These are phyloP conservation scores for Phlebiopsis gigantea DNA, from an alignment of 768 basidiomycete genomes.

Conservation along the genomic window DNA sequence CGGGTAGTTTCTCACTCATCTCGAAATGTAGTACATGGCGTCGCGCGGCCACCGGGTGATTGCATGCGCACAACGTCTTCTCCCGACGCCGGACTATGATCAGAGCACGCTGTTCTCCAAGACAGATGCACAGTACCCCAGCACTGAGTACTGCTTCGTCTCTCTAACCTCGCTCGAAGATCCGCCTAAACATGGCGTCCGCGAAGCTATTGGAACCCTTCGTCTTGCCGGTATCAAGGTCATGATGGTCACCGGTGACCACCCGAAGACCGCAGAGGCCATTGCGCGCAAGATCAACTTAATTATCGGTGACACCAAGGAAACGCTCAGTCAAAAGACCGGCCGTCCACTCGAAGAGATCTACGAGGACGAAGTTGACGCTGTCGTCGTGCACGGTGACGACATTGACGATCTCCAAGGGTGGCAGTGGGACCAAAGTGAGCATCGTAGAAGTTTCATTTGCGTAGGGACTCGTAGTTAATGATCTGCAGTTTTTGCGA, in stretches of 20 bases:
- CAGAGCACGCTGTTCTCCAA: slow-evolving; percentile 46
- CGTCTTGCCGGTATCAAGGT: slow-evolving; percentile 70
- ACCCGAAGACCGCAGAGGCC: slow-evolving; percentile 70
- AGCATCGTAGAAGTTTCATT: slow-evolving; percentile 18
- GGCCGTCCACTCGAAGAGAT: slow-evolving; percentile 49
- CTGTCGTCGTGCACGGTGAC: slow-evolving; percentile 65
- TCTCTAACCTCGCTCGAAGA: slow-evolving; percentile 66
- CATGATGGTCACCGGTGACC: slow-evolving; percentile 75
- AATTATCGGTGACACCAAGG: slow-evolving; percentile 60
- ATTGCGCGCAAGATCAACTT: slow-evolving; percentile 71
- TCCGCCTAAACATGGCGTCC: slow-evolving; percentile 66
- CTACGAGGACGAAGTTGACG: slow-evolving; percentile 63
- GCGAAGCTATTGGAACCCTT: slow-evolving; percentile 67
- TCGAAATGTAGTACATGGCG: slow-evolving; percentile 55
- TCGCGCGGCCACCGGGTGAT: slow-evolving; percentile 73
- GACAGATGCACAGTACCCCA: slow-evolving; percentile 49
- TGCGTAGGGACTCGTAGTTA: not conserved
- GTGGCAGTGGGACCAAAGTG: slow-evolving; percentile 74
- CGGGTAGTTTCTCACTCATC: no score
- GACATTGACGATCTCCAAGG: slow-evolving; percentile 60
- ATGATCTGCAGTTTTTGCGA: slow-evolving; percentile 48
- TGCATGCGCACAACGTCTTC: slow-evolving; percentile 59
- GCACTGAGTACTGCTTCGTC: slow-evolving; percentile 54
- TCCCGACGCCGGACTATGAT: slow-evolving; percentile 45
- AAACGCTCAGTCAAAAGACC: slow-evolving; percentile 53